Evolutionary conservation across 2,329 filamentous ascomycete species (phyloP), one percentile per base, ranked within the genome.

Genomic region (Trichoderma harzianum): DNA sequence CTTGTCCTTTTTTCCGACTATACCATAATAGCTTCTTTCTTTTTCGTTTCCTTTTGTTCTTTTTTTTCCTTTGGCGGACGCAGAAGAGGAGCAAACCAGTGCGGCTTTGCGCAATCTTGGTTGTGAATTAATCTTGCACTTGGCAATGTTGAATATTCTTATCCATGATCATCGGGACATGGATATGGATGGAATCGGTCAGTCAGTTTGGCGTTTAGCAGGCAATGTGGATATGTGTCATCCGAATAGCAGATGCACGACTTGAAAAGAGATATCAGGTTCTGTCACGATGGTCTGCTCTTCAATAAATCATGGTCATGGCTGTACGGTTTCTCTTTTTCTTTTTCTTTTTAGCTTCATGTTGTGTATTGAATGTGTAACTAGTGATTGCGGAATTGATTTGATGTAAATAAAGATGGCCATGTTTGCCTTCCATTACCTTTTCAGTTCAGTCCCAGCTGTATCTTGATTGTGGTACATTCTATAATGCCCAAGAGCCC

Each of bases 141-240:
- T 43, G 36, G 63, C 57, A 60, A 53, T 69, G 70, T 72, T 72
- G 70, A 72, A 72, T 69, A 69, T 69, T 68, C 64, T 70, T 60
- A 60, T 67, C 69, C 69, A 62, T 71, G 53, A 71, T 57, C 21
- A 63, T 26, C 47, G 61, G 64, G 30, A 64, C 65, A 57, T 68
- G 64, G 70, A 57, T 47, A 68, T 62, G 63, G 70, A 72, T 68
- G 63, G 64, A 71, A 36, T 67, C 58, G 57, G 70, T 39, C 64
- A 70, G 61, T 61, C 39, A 60, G 30, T 70, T 60, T 64, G 71
- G 71, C 71, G 71, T 72, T 72, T 51, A 55, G 53, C 36, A 62
- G 71, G 57, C 67, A 70, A 65, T 70, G 71, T 70, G 71, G 58
- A 72, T 61, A 72, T 72, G 58, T 57, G 66, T 51, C 67, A 62